Base-by-base conservation (phyloP, 768 basidiomycete genomes). In the Russula brevipes region DNA sequence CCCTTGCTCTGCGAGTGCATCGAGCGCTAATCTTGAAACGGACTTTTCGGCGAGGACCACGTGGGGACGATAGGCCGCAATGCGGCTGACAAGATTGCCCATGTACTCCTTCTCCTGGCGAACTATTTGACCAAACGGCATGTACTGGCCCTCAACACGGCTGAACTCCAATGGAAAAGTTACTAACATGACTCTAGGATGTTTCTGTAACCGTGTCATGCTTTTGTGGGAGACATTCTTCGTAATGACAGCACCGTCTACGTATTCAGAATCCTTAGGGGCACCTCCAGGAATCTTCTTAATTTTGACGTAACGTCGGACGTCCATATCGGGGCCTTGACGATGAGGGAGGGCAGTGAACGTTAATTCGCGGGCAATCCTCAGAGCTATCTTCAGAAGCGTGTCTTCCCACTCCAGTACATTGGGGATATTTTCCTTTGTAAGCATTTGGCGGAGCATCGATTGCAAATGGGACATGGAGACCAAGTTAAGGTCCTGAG, bases 201-300 rank as follows among this genome's bases (percentile, higher is more conserved):
- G 93, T 52, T 82, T 80, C 66, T 93, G 83, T 24, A 80, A 79
- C 54, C 93, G 81, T 19, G 89, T 80, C 96, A 99, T 98, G 67
- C 86, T 84, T 75, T 98, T 98, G 74, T 98, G 95, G 2, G 94
- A 91, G 9, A 98, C 88, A 69, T 98, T 98, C 80, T 99, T 98
- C 17, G 96, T 95, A 70, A 98, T 97, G 60, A 98, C 94, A 5
- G 89, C 91, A 12, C 97, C 97, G 59, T 94, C 90, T 50, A 99
- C 92, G 72, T 94, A 98, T 77, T 99, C 97, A 5, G 94, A 97
- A 73, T 99, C 93, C 33, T 79, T 82, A 19, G 96, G 94, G 42
- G 83, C 79, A 4, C 97, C 97, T 30, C 97, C 97, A 0, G 97
- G 96, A 16, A 98, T 89, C 75, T 96, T 96, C 79, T 99, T 98